Percentiles rank a stretch among this genome's conserved stretches.
These are phyloP conservation scores for Populus deltoides DNA, from an alignment of 345 rosid genomes.

Conservation along the genomic window DNA sequence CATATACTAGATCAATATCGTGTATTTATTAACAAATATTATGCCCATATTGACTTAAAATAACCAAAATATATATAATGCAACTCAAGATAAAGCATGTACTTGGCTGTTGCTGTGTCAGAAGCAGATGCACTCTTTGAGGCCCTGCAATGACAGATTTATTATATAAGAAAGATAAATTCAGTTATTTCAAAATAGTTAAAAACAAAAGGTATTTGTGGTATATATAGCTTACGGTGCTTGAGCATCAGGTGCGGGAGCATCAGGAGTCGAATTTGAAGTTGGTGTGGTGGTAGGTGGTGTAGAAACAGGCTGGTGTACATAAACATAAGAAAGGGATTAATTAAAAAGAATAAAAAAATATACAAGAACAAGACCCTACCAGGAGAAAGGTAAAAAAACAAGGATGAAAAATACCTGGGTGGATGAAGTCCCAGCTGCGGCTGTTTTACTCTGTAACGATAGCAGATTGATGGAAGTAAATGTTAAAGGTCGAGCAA, in stretches of 20 bases:
- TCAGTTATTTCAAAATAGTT: background rate
- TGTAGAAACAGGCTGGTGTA: constrained; percentile 52
- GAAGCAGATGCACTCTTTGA: constrained; percentile 34
- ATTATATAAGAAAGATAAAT: constrained; percentile 4
- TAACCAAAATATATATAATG: background rate
- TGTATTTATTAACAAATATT: background rate
- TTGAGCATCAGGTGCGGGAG: constrained; percentile 46
- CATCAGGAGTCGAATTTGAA: constrained; percentile 28
- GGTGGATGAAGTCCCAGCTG: constrained; percentile 52
- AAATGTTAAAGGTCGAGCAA: background rate
- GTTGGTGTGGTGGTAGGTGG: constrained; percentile 40
- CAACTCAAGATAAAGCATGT: constrained; percentile 14
- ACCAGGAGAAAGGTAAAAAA: constrained; percentile 3
- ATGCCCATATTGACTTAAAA: background rate
- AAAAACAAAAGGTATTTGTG: background rate
- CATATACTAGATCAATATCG: background rate
- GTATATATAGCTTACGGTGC: constrained; percentile 43
- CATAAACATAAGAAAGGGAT: constrained; percentile 6
- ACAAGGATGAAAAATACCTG: constrained; percentile 41
- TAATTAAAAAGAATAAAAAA: constrained; percentile 3
- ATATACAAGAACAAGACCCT: background rate
- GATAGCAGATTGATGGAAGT: constrained; percentile 1
- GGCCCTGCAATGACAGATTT: constrained; percentile 26
- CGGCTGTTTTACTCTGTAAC: constrained; percentile 65
- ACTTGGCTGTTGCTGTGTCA: constrained; percentile 39